phyloP scores from a whole-genome alignment of 176 grass and related monocot species.

The Secale cereale region DNA sequence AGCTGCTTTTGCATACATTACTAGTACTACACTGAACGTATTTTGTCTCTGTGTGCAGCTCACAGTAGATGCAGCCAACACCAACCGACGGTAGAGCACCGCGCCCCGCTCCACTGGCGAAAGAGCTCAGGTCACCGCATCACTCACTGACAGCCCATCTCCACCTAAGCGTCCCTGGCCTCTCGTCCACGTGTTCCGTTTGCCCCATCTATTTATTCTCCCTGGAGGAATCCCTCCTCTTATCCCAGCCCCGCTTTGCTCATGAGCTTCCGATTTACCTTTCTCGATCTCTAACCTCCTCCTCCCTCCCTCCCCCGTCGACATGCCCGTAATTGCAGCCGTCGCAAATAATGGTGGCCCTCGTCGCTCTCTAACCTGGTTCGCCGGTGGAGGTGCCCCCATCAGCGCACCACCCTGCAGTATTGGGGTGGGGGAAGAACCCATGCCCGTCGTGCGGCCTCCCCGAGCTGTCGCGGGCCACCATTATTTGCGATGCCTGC shows the following conservation, averaged over 20 bases:
- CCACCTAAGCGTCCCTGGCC: no score
- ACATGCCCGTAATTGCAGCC: conserved; percentile 1
- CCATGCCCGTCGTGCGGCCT: no score
- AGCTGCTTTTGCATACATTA: not conserved
- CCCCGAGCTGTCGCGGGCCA: conserved; percentile 35
- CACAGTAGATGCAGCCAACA: not conserved
- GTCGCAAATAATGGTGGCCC: no score
- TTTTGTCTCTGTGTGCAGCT: no score
- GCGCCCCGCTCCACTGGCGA: not conserved
- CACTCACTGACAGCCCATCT: no score
- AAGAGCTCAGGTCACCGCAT: not conserved
- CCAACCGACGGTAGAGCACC: no score
- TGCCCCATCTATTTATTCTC: not conserved
- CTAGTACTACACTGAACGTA: not conserved
- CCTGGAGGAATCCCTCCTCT: no score
- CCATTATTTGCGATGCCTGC: conserved; percentile 83
- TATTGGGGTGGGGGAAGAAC: no score
- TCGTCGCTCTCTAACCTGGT: not conserved
- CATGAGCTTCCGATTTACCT: no score
- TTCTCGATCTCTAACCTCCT: not conserved
- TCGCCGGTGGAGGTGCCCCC: not conserved
- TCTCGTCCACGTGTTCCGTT: not conserved
- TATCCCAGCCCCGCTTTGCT: no score
- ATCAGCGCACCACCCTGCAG: no score
- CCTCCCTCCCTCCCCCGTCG: not conserved